phyloP scores from a whole-genome alignment of 345 rosid genomes.

The Salix udensis region DNA sequence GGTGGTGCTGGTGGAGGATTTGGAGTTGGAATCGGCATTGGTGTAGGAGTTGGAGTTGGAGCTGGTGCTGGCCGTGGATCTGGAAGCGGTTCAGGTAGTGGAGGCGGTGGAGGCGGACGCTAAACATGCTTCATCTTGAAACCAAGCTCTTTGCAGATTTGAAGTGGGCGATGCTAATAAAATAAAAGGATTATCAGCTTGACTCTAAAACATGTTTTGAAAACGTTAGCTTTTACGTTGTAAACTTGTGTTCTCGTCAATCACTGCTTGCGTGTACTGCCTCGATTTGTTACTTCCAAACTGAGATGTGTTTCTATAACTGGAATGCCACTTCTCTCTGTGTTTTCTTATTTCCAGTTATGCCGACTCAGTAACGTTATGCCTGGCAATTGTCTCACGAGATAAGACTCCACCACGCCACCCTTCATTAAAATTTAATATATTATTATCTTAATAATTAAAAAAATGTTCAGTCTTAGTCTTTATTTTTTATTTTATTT shows the following conservation, averaged over 20 bases:
- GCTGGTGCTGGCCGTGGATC: not conserved
- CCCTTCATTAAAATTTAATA: too few relatives aligned
- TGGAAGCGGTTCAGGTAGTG: constrained; percentile 5
- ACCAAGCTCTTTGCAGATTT: not conserved
- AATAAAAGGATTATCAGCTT: not conserved
- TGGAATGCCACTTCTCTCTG: not conserved
- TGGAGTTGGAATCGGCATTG: constrained; percentile 4
- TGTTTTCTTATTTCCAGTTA: not conserved
- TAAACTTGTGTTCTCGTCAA: not conserved
- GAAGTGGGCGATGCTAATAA: not conserved
- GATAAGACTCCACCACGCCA: too few relatives aligned
- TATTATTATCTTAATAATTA: too few relatives aligned
- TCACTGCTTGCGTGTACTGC: too few relatives aligned
- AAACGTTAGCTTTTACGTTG: not conserved
- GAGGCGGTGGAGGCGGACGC: not conserved
- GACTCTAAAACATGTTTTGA: not conserved
- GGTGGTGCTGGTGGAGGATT: constrained; percentile 4
- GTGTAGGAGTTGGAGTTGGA: not conserved
- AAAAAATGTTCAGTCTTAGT: too few relatives aligned
- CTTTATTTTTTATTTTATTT: too few relatives aligned
- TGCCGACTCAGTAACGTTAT: not conserved
- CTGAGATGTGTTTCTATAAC: not conserved
- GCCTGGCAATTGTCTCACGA: not conserved
- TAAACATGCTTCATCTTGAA: not conserved
- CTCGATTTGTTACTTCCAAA: too few relatives aligned